Conservation (phyloP, 139 green algal species). For the Tetradesmus lagerheimii region DNA sequence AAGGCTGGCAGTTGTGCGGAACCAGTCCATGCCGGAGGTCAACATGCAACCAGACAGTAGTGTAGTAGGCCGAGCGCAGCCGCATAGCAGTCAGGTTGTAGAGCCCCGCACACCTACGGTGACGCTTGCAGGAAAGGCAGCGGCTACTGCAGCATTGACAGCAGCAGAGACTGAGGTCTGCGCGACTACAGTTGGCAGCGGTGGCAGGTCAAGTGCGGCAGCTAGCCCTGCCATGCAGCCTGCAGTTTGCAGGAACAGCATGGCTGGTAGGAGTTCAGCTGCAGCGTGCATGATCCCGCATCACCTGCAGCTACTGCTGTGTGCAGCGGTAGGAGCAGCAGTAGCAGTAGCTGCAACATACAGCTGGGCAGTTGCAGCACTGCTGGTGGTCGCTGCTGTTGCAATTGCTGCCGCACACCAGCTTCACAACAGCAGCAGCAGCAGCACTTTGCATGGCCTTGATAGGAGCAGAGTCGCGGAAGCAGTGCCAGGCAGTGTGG, state of each 20-base stretch:
- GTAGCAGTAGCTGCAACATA: neutral
- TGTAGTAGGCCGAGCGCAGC: neutral
- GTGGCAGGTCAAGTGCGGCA: neutral
- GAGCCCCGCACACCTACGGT: neutral
- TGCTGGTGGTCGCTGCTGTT: neutral
- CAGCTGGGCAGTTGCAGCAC: neutral
- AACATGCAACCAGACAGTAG: neutral
- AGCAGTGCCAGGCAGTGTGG: neutral
- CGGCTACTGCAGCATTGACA: neutral
- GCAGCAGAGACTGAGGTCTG: neutral
- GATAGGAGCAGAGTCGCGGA: neutral
- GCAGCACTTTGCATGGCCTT: neutral
- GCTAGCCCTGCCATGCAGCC: too few relatives aligned
- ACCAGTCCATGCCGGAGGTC: neutral
- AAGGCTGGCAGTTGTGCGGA: neutral
- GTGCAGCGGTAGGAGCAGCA: neutral
- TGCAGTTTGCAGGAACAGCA: neutral
- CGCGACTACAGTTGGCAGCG: neutral
- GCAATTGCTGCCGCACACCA: neutral
- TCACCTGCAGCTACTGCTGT: neutral
- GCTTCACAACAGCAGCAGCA: neutral
- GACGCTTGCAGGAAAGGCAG: neutral
- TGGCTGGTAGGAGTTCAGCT: neutral
- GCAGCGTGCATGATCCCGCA: neutral
- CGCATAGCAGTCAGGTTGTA: neutral